Percentiles rank a stretch among this genome's conserved stretches.
Conservation (phyloP, 116 monocot species). For the Papilionanthe hybrid region DNA sequence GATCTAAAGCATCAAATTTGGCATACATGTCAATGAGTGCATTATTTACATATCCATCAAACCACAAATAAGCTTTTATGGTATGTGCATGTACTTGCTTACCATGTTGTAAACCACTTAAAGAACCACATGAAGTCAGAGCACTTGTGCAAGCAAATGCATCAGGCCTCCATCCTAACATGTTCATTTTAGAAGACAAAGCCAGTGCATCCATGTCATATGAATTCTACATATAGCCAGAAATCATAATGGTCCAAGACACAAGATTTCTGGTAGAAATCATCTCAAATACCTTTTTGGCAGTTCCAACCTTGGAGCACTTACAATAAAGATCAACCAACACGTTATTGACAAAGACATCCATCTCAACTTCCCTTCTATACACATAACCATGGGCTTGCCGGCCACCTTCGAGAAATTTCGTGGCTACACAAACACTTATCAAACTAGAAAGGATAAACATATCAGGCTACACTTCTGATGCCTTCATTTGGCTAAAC, state of each 20-base stretch:
- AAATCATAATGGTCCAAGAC: too few species aligned
- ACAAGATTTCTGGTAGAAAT: constrained; percentile 52
- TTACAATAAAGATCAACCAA: constrained; percentile 78
- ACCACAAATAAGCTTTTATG: too few species aligned
- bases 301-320: constrained; percentile 39
- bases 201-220: constrained; percentile 40
- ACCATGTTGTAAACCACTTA: constrained; percentile 33
- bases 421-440: constrained; percentile 49
- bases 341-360: constrained; percentile 60
- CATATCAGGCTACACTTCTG: constrained; percentile 37
- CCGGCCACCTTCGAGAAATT: constrained; percentile 52
- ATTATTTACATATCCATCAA: too few species aligned
- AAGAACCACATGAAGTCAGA: constrained; percentile 60
- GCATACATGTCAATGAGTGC: too few species aligned
- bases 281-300: constrained; percentile 49
- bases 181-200: constrained; percentile 52
- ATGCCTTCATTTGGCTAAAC: constrained; percentile 46
- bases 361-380: too few species aligned
- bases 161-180: constrained; percentile 55
- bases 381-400: constrained; percentile 64
- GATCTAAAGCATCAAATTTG: too few species aligned
- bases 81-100: too few species aligned
- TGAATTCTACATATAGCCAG: constrained; percentile 84
- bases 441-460: constrained; percentile 70
- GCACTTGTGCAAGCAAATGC: constrained; percentile 80